These are phyloP conservation scores for Lactarius indigo DNA, from an alignment of 768 basidiomycete genomes.

Conservation along the genomic window DNA sequence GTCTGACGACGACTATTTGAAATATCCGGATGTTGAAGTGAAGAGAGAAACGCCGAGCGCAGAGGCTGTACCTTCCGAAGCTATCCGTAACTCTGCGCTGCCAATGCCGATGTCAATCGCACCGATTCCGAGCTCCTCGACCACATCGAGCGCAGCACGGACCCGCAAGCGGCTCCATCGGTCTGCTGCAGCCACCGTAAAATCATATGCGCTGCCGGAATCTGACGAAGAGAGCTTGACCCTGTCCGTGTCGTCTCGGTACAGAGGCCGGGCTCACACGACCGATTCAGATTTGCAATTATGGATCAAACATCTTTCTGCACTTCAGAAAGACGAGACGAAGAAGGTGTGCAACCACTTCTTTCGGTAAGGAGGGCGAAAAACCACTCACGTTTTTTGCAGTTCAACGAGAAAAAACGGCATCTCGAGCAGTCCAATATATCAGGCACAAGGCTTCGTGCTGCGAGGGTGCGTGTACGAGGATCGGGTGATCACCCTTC, in stretches of 20 bases:
- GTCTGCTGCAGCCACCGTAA: constrained; percentile 46
- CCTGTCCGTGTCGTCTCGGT: constrained; percentile 31
- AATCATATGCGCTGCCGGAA: constrained; percentile 63
- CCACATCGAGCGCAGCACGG: constrained; percentile 18
- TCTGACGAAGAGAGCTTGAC: constrained; percentile 64
- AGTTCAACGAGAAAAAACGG: constrained; percentile 68
- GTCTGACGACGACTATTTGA: constrained; percentile 66
- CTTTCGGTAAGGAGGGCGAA: constrained; percentile 4
- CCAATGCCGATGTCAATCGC: constrained; percentile 15
- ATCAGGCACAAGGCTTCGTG: constrained; percentile 46
- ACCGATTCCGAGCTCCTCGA: constrained; percentile 32
- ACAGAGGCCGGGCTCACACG: constrained; percentile 36
- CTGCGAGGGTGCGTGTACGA: constrained; percentile 49
- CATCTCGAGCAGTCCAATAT: constrained; percentile 43
- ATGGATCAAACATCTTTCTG: constrained; percentile 66
- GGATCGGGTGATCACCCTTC: not conserved
- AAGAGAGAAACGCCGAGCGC: constrained; percentile 24
- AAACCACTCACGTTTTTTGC: not conserved
- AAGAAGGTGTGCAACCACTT: constrained; percentile 49
- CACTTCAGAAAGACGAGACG: constrained; percentile 61
- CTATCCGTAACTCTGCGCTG: not conserved
- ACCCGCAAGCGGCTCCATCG: constrained; percentile 55
- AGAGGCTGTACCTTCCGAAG: constrained; percentile 27
- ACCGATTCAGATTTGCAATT: constrained; percentile 49
- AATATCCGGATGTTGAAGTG: constrained; percentile 21